These are phyloP conservation scores for Hortiboletus rubellus DNA, from an alignment of 1,284 basidiomycete genomes.

Conservation along the genomic window DNA sequence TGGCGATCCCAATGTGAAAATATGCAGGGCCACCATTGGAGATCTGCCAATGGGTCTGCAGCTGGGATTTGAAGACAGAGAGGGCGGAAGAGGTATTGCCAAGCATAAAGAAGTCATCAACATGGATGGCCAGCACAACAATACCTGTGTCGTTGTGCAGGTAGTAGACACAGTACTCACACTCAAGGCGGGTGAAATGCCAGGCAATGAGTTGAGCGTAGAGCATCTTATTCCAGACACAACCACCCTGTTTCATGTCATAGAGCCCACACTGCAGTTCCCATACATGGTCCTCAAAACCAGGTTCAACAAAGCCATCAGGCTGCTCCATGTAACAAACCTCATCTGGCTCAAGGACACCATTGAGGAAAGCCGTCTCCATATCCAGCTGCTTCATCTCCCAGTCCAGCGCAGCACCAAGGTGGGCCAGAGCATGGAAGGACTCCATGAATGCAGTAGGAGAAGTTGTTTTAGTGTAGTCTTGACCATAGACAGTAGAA, in stretches of 20 bases:
- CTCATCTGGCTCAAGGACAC: not conserved
- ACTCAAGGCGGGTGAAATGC: not conserved
- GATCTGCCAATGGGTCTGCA: not conserved
- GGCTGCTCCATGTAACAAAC: not conserved
- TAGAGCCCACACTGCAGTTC: not conserved
- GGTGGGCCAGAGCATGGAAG: not conserved
- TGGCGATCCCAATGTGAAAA: not conserved
- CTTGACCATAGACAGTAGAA: not conserved
- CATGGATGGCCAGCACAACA: not conserved
- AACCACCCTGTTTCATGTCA: not conserved
- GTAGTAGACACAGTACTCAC: not conserved
- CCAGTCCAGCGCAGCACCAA: not conserved
- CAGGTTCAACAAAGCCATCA: not conserved
- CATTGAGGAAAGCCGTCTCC: not conserved
- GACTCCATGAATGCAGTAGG: constrained; percentile 2
- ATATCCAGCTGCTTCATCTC: constrained; percentile 7
- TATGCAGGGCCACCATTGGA: not conserved
- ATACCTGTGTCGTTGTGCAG: accelerated
- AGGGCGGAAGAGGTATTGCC: accelerated
- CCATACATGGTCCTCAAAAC: not conserved
- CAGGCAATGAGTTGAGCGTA: not conserved
- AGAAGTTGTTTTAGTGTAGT: not conserved
- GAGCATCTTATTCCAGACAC: not conserved
- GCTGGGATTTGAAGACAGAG: accelerated
- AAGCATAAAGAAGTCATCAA: not conserved